phyloP scores from a whole-genome alignment of 495 filamentous ascomycete genomes.

The Neurospora pannonica region DNA sequence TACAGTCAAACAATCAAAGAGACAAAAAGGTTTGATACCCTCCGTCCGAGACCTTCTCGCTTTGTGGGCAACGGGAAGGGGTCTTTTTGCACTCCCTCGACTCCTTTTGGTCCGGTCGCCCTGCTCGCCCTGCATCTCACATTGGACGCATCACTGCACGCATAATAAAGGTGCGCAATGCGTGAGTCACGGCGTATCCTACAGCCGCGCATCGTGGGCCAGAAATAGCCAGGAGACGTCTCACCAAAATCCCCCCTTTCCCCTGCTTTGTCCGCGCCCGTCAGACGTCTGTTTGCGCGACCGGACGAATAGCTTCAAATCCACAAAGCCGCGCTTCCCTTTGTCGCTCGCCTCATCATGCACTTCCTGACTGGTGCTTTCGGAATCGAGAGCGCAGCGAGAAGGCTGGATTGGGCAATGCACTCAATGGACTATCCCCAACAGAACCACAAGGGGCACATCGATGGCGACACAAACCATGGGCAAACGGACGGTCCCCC shows the following conservation, averaged over 20 bases:
- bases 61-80: neutral
- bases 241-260: neutral
- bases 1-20: neutral
- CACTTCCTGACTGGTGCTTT: neutral
- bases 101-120: neutral
- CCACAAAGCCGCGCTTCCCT: neutral
- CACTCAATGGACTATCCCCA: neutral
- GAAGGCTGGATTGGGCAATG: neutral
- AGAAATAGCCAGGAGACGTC: neutral
- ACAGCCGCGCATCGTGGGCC: neutral
- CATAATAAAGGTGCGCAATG: neutral
- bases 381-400: neutral
- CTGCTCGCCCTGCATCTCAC: neutral
- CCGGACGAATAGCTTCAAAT: neutral
- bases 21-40: neutral
- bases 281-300: neutral
- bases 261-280: neutral
- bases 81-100: neutral
- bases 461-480: neutral
- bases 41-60: neutral
- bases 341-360: neutral
- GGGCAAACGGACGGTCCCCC: neutral
- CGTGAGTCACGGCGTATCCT: neutral
- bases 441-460: neutral
- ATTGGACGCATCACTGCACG: neutral